These are phyloP conservation scores for Entrophospora sp. DNA, from an alignment of 192 early-diverging fungal genomes.

Conservation along the genomic window DNA sequence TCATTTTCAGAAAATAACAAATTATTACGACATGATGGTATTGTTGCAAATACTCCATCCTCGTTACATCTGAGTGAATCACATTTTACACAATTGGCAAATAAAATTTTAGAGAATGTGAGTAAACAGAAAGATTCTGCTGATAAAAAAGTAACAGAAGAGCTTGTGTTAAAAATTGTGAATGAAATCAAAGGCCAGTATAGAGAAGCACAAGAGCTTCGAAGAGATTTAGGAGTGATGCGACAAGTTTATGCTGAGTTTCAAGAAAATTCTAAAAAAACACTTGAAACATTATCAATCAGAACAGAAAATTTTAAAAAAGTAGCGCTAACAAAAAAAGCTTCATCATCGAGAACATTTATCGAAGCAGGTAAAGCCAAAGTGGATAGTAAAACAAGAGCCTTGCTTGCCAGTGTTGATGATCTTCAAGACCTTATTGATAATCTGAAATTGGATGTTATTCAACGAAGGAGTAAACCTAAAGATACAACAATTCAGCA, in stretches of 20 bases:
- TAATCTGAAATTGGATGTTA: conserved; percentile 65
- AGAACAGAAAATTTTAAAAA: conserved; percentile 29
- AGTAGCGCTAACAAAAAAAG: conserved; percentile 25
- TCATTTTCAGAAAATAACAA: conserved; percentile 2
- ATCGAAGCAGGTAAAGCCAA: conserved; percentile 54
- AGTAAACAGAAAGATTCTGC: background rate
- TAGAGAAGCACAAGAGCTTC: conserved; percentile 36
- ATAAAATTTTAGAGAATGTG: conserved; percentile 23
- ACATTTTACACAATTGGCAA: background rate
- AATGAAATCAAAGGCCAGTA: conserved; percentile 31
- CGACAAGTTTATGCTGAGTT: conserved; percentile 45
- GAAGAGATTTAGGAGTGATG: conserved; percentile 39
- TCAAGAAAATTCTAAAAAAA: conserved; percentile 32
- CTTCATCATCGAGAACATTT: conserved; percentile 31
- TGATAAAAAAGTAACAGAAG: background rate
- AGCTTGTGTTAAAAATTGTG: conserved; percentile 10
- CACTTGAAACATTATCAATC: conserved; percentile 31
- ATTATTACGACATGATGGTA: conserved; percentile 6
- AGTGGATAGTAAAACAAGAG: conserved; percentile 44
- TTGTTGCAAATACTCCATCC: conserved; percentile 10
- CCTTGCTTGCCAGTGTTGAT: conserved; percentile 45
- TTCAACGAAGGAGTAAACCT: conserved; percentile 56
- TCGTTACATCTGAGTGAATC: background rate
- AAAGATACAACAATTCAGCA: conserved; percentile 43
- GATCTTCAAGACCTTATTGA: conserved; percentile 61